Evolutionary conservation across 2,329 filamentous ascomycete species (phyloP).

Genomic region (Diaporthe capsici): DNA sequence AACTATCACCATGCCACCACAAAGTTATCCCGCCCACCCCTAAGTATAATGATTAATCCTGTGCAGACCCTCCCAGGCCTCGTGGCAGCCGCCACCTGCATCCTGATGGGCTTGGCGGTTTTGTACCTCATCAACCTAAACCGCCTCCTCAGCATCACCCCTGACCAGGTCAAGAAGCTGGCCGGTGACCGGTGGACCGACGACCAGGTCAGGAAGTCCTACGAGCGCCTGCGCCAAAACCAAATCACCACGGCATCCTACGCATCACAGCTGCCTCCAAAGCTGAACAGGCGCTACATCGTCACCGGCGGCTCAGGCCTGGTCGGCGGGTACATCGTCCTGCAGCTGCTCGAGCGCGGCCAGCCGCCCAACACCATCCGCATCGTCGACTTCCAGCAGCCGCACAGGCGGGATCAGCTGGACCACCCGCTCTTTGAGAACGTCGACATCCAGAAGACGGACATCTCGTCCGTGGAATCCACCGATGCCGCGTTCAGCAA

Average conservation of each 20-base stretch:
- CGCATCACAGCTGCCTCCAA: conserved; percentile 50
- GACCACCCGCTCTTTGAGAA: conserved; percentile 48
- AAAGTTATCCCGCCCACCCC: not conserved
- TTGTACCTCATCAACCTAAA: conserved; percentile 49
- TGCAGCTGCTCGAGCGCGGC: conserved; percentile 67
- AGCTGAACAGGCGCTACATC: conserved; percentile 53
- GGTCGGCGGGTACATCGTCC: conserved; percentile 68
- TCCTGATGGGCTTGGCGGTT: conserved; percentile 20
- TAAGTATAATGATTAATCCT: not conserved
- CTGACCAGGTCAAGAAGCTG: conserved; percentile 47
- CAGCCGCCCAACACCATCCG: conserved; percentile 65
- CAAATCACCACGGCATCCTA: conserved; percentile 48
- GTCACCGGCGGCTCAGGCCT: conserved; percentile 62
- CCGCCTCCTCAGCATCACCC: conserved; percentile 49
- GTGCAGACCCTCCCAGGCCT: not conserved
- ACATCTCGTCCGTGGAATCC: conserved; percentile 63
- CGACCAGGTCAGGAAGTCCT: conserved; percentile 49
- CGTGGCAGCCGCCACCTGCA: not conserved
- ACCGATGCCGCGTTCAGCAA: conserved; percentile 61
- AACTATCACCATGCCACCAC: not conserved
- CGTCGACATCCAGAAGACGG: conserved; percentile 61
- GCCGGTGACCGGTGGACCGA: conserved; percentile 52
- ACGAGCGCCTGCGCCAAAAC: conserved; percentile 48
- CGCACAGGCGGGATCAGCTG: conserved; percentile 59
- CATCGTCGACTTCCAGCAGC: conserved; percentile 64